Evolutionary conservation across 2,329 filamentous ascomycete species (phyloP), one percentile per base, ranked within the genome.

Genomic region (Microcera coccophila): DNA sequence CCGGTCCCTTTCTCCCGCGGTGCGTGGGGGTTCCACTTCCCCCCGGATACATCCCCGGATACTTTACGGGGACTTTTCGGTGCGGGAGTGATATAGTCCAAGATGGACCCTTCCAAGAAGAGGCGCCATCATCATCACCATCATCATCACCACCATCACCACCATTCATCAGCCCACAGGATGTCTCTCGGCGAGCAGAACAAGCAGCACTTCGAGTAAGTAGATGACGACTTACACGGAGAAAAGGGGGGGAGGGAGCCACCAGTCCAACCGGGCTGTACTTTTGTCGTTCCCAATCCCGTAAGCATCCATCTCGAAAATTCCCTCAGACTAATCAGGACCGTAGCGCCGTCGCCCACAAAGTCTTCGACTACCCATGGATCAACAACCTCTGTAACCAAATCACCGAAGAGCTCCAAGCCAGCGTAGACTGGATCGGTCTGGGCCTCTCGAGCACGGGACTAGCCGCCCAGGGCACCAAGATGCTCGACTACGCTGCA

Each of bases 401-500:
- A 20, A 52, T 62, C 18, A 45, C 58, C 4, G 45, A 44, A 15
- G 55, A 61, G 20, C 51, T 63, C 4, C 51, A 44, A 0, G 16
- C 45, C 2, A 59, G 58, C n/a, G 38, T 56, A 20, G 47, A 46
- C 3, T 63, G 61, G 61, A 50, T 63, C 3, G 55, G 55, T 1
- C 41, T 60, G 1, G 45, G 47, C 1, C 34, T 42, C 1, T 36
- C 45, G 1, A 22, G 36, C n/a, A 14, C 31, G 3, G 26, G 20
- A n/a, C 5, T 10, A 20, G 20, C 3, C 11, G 15, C 37, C 1
- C 32, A 19, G 4, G 35, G 44, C 2, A 50, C 37, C 1, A 61
- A 51, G 9, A 49, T 63, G 42, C 39, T 65, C 1, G 62, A 65
- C 37, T 64, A 64, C 15, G 62, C 62, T 1, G 63, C 60, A 15